Evolutionary conservation across 2,329 filamentous ascomycete species (phyloP).

Genomic region (Incumbomyces delicatus): DNA sequence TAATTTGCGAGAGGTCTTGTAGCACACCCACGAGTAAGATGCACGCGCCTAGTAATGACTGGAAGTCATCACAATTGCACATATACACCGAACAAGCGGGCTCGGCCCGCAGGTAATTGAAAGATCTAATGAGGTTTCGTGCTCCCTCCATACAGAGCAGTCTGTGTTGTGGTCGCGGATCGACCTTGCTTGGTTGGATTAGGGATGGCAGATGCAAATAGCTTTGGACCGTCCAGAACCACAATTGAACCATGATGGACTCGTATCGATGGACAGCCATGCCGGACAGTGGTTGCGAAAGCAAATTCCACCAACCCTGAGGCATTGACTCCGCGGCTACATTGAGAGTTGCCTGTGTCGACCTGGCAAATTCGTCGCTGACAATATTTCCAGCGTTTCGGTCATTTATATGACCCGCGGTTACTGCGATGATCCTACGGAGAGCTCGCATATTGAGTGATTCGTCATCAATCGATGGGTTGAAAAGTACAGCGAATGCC

Average conservation of each 20-base stretch:
- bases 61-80: conserved; percentile 20
- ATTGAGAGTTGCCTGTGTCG: conserved; percentile 11
- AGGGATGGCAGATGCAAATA: conserved; percentile 18
- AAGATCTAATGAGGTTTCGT: conserved; percentile 14
- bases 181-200: conserved; percentile 9
- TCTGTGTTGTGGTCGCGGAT: conserved; percentile 5
- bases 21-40: conserved; percentile 17
- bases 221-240: conserved; percentile 19
- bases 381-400: conserved; percentile 10
- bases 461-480: conserved; percentile 7
- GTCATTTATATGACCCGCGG: conserved; percentile 15
- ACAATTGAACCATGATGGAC: conserved; percentile 16
- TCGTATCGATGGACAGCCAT: conserved; percentile 12
- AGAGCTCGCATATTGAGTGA: conserved; percentile 17
- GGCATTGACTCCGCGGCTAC: conserved; percentile 14
- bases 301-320: conserved; percentile 14
- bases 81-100: conserved; percentile 18
- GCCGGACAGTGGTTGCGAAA: conserved; percentile 7
- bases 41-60: conserved; percentile 15
- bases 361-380: conserved; percentile 9
- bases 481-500: conserved; percentile 12
- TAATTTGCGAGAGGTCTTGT: background rate
- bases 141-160: conserved; percentile 14
- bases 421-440: conserved; percentile 13
- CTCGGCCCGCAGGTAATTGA: conserved; percentile 14